These are phyloP conservation scores for Rostrohypoxylon terebratum DNA, from an alignment of 495 filamentous ascomycete genomes.

Conservation along the genomic window DNA sequence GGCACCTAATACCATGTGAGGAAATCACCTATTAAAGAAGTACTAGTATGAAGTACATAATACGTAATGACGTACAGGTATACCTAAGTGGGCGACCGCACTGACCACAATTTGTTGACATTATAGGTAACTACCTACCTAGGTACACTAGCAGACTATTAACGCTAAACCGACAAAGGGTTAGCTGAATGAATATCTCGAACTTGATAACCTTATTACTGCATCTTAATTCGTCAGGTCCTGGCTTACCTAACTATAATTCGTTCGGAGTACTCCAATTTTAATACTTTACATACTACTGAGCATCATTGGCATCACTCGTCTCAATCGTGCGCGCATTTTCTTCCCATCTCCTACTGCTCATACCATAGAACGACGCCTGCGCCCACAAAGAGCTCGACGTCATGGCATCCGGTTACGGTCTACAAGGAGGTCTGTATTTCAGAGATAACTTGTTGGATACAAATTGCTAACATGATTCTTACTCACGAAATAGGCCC, in stretches of 20 bases:
- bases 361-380: slow-evolving; percentile 21
- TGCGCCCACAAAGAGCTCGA: slow-evolving; percentile 26
- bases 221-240: slow-evolving; percentile 25
- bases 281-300: no score
- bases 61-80: slow-evolving; percentile 7
- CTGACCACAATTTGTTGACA: background rate
- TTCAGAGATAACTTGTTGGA: slow-evolving; percentile 26
- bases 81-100: background rate
- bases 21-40: slow-evolving; percentile 1
- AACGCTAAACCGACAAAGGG: background rate
- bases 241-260: slow-evolving; percentile 30
- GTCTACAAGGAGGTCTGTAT: slow-evolving; percentile 78
- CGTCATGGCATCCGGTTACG: slow-evolving; percentile 85
- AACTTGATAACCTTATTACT: slow-evolving; percentile 18
- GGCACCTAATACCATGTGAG: background rate
- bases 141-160: background rate
- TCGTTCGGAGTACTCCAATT: no score
- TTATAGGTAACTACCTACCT: background rate
- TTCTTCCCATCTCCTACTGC: background rate
- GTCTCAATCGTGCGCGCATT: slow-evolving; percentile 19
- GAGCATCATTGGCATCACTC: slow-evolving; percentile 13
- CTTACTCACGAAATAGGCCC: slow-evolving; percentile 66
- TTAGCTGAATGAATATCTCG: slow-evolving; percentile 3
- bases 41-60: no score
- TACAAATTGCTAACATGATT: slow-evolving; percentile 23